Percentiles rank a stretch among this genome's conserved stretches.
Conservation (phyloP, 305 asterid species). For the Euphrasia arctica region DNA sequence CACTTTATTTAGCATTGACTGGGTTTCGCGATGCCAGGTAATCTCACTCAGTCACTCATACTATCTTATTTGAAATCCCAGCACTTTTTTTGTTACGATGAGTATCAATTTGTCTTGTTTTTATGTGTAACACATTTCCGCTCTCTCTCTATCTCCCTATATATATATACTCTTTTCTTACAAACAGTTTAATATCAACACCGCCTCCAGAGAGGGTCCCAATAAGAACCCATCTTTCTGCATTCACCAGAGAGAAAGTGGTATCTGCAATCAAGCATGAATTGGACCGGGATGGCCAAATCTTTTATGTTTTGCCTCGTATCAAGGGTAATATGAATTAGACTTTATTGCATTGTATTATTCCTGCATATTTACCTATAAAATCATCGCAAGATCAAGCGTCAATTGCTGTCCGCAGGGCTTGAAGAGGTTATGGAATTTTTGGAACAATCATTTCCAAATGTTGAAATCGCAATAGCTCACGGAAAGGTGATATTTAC, state of each 20-base stretch:
- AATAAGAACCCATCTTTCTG: slow-evolving; percentile 83
- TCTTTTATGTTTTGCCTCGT: slow-evolving; percentile 94
- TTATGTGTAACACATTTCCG: slow-evolving; percentile 1
- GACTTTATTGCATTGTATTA: slow-evolving; percentile 21
- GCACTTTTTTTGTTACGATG: slow-evolving; percentile 21
- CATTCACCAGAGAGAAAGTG: slow-evolving; percentile 67
- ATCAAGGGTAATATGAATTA: slow-evolving; percentile 63
- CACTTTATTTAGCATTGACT: slow-evolving; percentile 92
- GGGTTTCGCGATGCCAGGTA: slow-evolving; percentile 99
- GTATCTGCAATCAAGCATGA: slow-evolving; percentile 78
- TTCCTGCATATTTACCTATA: slow-evolving; percentile 18
- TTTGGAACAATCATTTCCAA: slow-evolving; percentile 64
- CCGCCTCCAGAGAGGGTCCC: slow-evolving; percentile 99
- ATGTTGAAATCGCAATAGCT: slow-evolving; percentile 87
- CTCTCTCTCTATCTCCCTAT: not conserved
- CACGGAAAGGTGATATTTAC: slow-evolving; percentile 82
- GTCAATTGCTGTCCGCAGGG: slow-evolving; percentile 49
- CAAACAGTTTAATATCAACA: slow-evolving; percentile 79
- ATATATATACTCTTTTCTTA: slow-evolving; percentile 28
- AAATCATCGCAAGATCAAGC: slow-evolving; percentile 26
- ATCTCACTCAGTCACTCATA: slow-evolving; percentile 26
- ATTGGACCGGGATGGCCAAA: slow-evolving; percentile 92
- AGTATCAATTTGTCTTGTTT: slow-evolving; percentile 15
- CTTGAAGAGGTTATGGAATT: slow-evolving; percentile 93
- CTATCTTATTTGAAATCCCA: slow-evolving; percentile 22